These are phyloP conservation scores for Eutypella sp. DNA, from an alignment of 2,329 filamentous ascomycete genomes.

Conservation along the genomic window DNA sequence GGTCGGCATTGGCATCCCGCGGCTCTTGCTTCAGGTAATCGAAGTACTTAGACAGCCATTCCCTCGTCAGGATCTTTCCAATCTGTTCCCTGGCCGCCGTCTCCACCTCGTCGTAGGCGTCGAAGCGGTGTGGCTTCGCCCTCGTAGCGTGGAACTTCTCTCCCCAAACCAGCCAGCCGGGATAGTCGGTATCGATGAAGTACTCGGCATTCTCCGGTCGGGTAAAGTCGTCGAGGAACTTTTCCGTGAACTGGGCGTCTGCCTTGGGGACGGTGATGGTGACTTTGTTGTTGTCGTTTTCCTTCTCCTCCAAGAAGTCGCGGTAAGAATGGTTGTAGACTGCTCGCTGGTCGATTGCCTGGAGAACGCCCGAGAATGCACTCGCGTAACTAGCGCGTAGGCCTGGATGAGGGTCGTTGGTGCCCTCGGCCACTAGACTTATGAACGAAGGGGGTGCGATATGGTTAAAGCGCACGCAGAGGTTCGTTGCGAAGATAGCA, in stretches of 20 bases:
- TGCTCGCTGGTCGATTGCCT: slow-evolving; percentile 81
- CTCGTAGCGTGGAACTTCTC: slow-evolving; percentile 78
- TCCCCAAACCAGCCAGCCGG: slow-evolving; percentile 95
- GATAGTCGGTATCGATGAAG: slow-evolving; percentile 86
- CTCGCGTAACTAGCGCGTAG: slow-evolving; percentile 77
- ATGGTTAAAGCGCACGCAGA: slow-evolving; percentile 86
- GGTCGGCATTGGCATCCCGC: slow-evolving; percentile 71
- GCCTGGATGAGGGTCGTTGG: slow-evolving; percentile 86
- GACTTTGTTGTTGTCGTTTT: slow-evolving; percentile 72
- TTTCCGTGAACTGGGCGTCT: slow-evolving; percentile 71
- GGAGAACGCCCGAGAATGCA: slow-evolving; percentile 71
- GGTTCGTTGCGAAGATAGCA: slow-evolving; percentile 82
- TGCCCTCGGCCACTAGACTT: slow-evolving; percentile 73
- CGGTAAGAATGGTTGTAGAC: slow-evolving; percentile 82
- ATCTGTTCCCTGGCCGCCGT: slow-evolving; percentile 70
- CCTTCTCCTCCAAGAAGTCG: slow-evolving; percentile 78
- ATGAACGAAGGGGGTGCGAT: slow-evolving; percentile 79
- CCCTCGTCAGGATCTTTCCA: slow-evolving; percentile 69
- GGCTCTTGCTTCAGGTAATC: slow-evolving; percentile 95
- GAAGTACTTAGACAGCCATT: slow-evolving; percentile 87
- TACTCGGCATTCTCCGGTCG: slow-evolving; percentile 71
- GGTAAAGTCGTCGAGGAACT: slow-evolving; percentile 74
- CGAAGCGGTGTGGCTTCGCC: slow-evolving; percentile 63
- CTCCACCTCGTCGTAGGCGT: slow-evolving; percentile 75
- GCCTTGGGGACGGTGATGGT: slow-evolving; percentile 67